Conservation (phyloP, 2,329 filamentous ascomycete genomes). For the Emericellopsis atlantica region DNA sequence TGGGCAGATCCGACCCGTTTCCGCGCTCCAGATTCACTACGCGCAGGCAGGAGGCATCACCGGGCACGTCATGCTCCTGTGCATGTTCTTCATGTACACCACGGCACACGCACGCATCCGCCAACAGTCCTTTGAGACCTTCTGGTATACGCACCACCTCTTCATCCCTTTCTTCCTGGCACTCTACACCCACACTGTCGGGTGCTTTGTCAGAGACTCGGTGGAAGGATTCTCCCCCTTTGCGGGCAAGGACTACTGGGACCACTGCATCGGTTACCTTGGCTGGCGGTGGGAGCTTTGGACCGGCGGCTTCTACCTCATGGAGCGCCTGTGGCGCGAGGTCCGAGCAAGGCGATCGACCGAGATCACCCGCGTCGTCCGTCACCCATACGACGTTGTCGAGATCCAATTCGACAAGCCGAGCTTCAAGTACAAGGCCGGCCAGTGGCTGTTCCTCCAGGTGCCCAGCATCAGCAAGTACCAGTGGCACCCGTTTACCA, state of each 20-base stretch:
- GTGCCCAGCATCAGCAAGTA: slow-evolving; percentile 76
- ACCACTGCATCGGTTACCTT: slow-evolving; percentile 86
- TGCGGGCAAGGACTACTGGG: slow-evolving; percentile 71
- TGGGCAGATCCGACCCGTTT: slow-evolving; percentile 65
- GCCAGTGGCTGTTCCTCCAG: slow-evolving; percentile 96
- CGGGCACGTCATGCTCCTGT: slow-evolving; percentile 95
- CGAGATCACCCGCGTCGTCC: slow-evolving; percentile 84
- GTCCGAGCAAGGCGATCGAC: slow-evolving; percentile 73
- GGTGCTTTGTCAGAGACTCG: slow-evolving; percentile 90
- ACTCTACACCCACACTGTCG: slow-evolving; percentile 90
- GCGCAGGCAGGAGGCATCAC: slow-evolving; percentile 81
- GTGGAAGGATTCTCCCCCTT: slow-evolving; percentile 66
- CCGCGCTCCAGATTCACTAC: slow-evolving; percentile 86
- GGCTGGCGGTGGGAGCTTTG: slow-evolving; percentile 96
- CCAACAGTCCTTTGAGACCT: slow-evolving; percentile 94
- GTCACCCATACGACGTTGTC: slow-evolving; percentile 92
- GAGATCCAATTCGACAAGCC: slow-evolving; percentile 97
- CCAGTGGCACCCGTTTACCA: slow-evolving; percentile 98
- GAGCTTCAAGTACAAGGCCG: slow-evolving; percentile 94
- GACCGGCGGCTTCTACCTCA: slow-evolving; percentile 72
- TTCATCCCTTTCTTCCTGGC: slow-evolving; percentile 91
- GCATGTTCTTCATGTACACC: slow-evolving; percentile 97
- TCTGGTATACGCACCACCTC: slow-evolving; percentile 99
- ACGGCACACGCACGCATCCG: slow-evolving; percentile 87
- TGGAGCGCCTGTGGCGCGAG: slow-evolving; percentile 85